A percentile compares a stretch with the other conserved stretches of the same genome.
phyloP scores from a whole-genome alignment of 2,329 filamentous ascomycete species.

The Pseudogymnoascus sp. region DNA sequence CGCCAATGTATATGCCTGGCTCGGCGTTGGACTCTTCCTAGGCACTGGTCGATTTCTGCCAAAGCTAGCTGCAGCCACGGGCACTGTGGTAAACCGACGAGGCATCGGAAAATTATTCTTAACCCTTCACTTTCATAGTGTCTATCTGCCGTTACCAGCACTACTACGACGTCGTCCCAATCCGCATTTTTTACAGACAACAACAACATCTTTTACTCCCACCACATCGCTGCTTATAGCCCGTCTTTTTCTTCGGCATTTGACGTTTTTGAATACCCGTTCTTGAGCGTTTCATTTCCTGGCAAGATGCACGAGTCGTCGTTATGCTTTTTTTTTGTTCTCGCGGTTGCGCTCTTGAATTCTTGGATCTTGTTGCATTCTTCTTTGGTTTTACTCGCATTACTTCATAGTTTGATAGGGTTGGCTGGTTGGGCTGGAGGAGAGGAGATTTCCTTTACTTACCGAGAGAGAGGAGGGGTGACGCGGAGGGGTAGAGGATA shows the following conservation, averaged over 20 bases:
- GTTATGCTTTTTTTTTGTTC: background rate
- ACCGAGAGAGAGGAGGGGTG: background rate
- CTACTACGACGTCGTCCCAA: background rate
- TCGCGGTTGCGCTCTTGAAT: background rate
- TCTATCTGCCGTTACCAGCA: background rate
- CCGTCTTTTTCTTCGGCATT: background rate
- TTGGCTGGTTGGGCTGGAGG: background rate
- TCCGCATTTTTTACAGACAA: background rate
- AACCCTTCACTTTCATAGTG: background rate
- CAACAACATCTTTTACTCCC: background rate
- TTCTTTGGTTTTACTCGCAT: background rate
- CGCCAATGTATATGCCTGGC: slow-evolving; percentile 1
- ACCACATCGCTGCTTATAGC: background rate
- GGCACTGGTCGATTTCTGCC: background rate
- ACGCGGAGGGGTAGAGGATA: background rate
- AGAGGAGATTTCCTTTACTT: background rate
- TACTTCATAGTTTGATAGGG: background rate
- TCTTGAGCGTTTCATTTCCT: slow-evolving; percentile 2
- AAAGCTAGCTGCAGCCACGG: background rate
- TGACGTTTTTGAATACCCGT: slow-evolving; percentile 2
- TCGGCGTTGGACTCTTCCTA: background rate
- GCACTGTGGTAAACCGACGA: background rate
- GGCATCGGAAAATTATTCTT: background rate
- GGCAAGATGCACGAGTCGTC: background rate
- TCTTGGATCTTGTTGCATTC: background rate